Evolutionary conservation across 2,329 filamentous ascomycete species (phyloP), one percentile per base, ranked within the genome.

Genomic region (Pseudohalonectria lignicola): DNA sequence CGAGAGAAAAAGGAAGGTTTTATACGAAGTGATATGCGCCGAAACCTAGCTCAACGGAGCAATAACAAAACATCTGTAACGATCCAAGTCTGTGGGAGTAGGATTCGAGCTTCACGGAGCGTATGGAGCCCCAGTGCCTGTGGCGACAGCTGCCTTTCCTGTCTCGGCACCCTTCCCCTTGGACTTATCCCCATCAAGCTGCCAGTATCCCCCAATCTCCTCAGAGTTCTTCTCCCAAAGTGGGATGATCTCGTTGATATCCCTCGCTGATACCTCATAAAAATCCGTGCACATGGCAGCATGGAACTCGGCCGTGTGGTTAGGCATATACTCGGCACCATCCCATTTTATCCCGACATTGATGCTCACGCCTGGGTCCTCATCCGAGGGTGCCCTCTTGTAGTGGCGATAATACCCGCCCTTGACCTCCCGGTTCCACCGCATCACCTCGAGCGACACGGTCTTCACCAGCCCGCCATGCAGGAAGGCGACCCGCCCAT

Each of bases 391-490:
- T 4, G 44, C 39, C 8, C 39, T 39, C 39, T 57, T 57, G 38
- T 56, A 56, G 18, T 45, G 40, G 31, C 53, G 47, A 37, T 47
- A 57, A 30, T 54, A 48, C 9, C 51, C 54, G 8, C 50, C 49
- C 13, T 43, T 38, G 8, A 41, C 35, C 10, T 51, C 48, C 16
- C 45, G 35, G 23, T 52, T 48, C 48, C 51, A 53, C 18, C 41
- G 44, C 40, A 56, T 45, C 31, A 45, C 42, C 39, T 40, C 44
- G 5, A 36, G 40, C 23, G 39, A 37, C 25, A 53, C 45, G 2
- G 49, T 52, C 46, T 58, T 58, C 38, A 56, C 34, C 17, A 53
- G 40, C 2, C 54, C 54, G 20, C 55, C 53, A 41, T 58, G 53
- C 26, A 56, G 39, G 39, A 58, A 58, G 13, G 50, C 50, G 19